phyloP scores from a whole-genome alignment of 192 early-diverging fungal genomes.

The Backusella sp. region DNA sequence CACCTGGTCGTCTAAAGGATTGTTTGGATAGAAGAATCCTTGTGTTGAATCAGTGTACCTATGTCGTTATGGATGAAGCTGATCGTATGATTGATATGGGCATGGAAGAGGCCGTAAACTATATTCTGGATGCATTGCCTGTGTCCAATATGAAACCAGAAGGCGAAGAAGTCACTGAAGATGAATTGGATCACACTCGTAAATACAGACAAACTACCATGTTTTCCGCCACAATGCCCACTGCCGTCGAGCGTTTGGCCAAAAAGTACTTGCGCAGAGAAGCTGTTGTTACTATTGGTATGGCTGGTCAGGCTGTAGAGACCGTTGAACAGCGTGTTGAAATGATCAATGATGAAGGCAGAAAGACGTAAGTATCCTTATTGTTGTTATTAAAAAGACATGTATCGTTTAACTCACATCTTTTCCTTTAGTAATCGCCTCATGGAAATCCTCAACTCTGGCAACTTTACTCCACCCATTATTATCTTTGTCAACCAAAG shows the following conservation, averaged over 20 bases:
- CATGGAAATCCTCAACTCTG: constrained; percentile 67
- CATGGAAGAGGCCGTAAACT: constrained; percentile 94
- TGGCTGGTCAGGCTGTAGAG: constrained; percentile 94
- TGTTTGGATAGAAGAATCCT: constrained; percentile 86
- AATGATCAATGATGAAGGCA: constrained; percentile 82
- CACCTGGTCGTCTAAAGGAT: constrained; percentile 94
- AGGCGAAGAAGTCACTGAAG: constrained; percentile 64
- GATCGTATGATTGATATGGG: constrained; percentile 96
- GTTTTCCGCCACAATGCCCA: constrained; percentile 99
- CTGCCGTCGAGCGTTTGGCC: constrained; percentile 91
- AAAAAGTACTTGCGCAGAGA: constrained; percentile 90
- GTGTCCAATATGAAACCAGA: constrained; percentile 90
- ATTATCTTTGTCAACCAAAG: constrained; percentile 99
- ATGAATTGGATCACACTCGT: constrained; percentile 38
- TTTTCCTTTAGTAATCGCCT: constrained; percentile 56
- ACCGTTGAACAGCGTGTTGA: constrained; percentile 96
- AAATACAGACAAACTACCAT: constrained; percentile 95
- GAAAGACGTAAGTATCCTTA: constrained; percentile 62
- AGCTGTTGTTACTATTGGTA: constrained; percentile 95
- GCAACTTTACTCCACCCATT: constrained; percentile 77
- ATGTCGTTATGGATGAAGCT: constrained; percentile 99
- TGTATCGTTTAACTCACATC: too few species aligned
- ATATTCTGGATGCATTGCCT: constrained; percentile 92
- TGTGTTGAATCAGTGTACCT: constrained; percentile 91
- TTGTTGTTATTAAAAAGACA: too few species aligned